A percentile compares a stretch with the other conserved stretches of the same genome.
phyloP scores from a whole-genome alignment of 1,284 basidiomycete genomes.

The Leccinum olivaceoglutinosum region DNA sequence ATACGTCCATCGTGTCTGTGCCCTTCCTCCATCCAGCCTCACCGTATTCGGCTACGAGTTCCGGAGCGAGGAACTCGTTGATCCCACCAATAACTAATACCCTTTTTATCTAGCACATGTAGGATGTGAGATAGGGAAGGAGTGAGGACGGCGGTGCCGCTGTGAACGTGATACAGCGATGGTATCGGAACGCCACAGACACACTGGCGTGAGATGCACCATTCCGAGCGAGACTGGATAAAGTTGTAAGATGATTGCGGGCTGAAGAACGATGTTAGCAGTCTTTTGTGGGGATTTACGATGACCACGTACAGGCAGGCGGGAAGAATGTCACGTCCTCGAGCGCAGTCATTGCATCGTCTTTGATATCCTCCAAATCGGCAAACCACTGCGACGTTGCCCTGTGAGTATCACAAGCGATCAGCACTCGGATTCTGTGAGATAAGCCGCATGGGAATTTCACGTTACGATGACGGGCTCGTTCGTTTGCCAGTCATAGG shows the following conservation, averaged over 20 bases:
- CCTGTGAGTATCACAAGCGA: slow-evolving; percentile 35
- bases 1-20: slow-evolving; percentile 96
- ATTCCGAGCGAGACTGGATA: slow-evolving; percentile 89
- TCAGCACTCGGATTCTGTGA: slow-evolving; percentile 8
- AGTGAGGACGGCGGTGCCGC: slow-evolving; percentile 66
- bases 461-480: slow-evolving; percentile 88
- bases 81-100: slow-evolving; percentile 91
- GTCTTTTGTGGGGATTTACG: background rate
- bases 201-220: slow-evolving; percentile 98
- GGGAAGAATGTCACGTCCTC: slow-evolving; percentile 78
- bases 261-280: slow-evolving; percentile 41
- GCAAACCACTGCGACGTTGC: slow-evolving; percentile 99
- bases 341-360: slow-evolving; percentile 68
- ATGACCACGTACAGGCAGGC: slow-evolving; percentile 45
- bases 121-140: slow-evolving; percentile 74
- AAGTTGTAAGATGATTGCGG: slow-evolving; percentile 80
- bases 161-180: slow-evolving; percentile 69
- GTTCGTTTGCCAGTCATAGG: slow-evolving; percentile 97
- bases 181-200: slow-evolving; percentile 99
- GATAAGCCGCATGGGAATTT: slow-evolving; percentile 16
- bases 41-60: slow-evolving; percentile 42
- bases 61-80: slow-evolving; percentile 75
- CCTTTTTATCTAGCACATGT: slow-evolving; percentile 64
- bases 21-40: slow-evolving; percentile 64
- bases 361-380: slow-evolving; percentile 82